Conservation (phyloP, 2,329 filamentous ascomycete species). For the Colletotrichum gloeosporioides region DNA sequence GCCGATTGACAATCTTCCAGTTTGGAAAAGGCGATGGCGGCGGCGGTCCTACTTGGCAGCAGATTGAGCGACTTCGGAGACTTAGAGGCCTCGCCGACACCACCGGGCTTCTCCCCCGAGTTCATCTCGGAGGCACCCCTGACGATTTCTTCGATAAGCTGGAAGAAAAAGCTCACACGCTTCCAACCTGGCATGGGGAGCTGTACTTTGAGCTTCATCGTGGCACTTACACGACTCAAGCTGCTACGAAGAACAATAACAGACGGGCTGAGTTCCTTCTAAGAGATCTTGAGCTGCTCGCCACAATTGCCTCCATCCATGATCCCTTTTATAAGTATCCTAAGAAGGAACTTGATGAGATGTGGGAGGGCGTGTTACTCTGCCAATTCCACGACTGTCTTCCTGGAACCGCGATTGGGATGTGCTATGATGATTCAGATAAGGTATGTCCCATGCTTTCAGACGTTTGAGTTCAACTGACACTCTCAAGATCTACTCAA, state of each 20-base stretch:
- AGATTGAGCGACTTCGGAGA: slow-evolving; percentile 70
- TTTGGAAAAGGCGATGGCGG: slow-evolving; percentile 75
- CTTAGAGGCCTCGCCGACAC: slow-evolving; percentile 69
- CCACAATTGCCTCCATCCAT: slow-evolving; percentile 64
- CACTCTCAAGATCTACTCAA: background rate
- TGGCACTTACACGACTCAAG: slow-evolving; percentile 72
- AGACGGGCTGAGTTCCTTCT: slow-evolving; percentile 67
- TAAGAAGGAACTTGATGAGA: slow-evolving; percentile 68
- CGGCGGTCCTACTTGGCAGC: slow-evolving; percentile 69
- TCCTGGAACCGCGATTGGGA: slow-evolving; percentile 70
- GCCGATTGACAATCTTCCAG: background rate
- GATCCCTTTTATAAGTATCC: slow-evolving; percentile 65
- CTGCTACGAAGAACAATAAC: slow-evolving; percentile 73
- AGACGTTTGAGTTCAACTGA: background rate
- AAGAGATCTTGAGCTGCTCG: slow-evolving; percentile 69
- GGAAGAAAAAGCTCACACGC: slow-evolving; percentile 63
- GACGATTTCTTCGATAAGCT: slow-evolving; percentile 71
- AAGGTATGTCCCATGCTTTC: slow-evolving; percentile 38
- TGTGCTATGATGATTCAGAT: slow-evolving; percentile 73
- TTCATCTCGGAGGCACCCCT: slow-evolving; percentile 68
- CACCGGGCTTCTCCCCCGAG: slow-evolving; percentile 60
- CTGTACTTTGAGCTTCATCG: slow-evolving; percentile 74
- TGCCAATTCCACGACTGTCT: slow-evolving; percentile 76
- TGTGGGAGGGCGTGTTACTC: slow-evolving; percentile 71
- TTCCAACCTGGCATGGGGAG: slow-evolving; percentile 74